Conservation (phyloP, 345 rosid genomes). For the Gossypium thurberi region DNA sequence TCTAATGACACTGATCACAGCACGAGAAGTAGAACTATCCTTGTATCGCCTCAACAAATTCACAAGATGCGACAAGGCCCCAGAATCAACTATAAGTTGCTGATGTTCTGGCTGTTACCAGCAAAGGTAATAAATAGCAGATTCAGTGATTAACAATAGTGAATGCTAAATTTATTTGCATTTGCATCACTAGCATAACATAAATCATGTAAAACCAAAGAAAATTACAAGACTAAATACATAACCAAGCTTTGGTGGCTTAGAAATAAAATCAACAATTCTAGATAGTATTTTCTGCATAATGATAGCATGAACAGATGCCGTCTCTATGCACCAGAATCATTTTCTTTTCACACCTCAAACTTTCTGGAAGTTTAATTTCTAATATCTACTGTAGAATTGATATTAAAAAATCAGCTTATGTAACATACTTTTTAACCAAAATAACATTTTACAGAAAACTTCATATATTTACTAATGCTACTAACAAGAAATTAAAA, state of each 20-base stretch:
- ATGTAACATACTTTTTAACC: background rate
- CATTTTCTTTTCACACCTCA: background rate
- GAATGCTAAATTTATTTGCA: background rate
- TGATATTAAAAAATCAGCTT: background rate
- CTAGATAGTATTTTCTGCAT: background rate
- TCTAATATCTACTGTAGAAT: background rate
- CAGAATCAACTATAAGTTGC: constrained; percentile 82
- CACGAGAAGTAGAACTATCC: constrained; percentile 57
- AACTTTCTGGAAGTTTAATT: background rate
- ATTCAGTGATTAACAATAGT: background rate
- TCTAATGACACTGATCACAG: constrained; percentile 82
- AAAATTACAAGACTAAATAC: background rate
- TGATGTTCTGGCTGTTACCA: constrained; percentile 94
- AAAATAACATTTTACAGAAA: background rate
- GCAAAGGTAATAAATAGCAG: constrained; percentile 23
- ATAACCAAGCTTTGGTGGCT: background rate
- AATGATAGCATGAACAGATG: background rate
- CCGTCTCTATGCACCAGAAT: background rate
- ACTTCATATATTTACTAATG: background rate
- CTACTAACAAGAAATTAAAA: background rate
- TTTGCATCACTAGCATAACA: background rate
- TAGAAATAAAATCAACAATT: background rate
- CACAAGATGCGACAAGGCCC: constrained; percentile 82
- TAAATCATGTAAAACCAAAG: constrained; percentile 3
- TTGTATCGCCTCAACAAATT: constrained; percentile 67